Conservation (phyloP, 441 rosid genomes). For the Gossypium trilobum region DNA sequence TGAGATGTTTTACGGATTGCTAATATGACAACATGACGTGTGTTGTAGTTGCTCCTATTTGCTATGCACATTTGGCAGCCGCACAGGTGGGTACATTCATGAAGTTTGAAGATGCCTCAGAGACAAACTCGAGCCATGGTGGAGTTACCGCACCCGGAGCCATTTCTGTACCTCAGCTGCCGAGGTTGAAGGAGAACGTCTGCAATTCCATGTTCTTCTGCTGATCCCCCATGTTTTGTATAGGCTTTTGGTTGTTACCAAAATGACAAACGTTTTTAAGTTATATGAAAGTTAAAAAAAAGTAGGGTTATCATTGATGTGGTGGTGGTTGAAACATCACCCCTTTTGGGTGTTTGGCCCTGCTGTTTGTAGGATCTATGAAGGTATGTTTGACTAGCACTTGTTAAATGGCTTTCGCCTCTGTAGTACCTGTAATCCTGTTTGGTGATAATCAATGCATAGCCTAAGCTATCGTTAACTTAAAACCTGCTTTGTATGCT, state of each 20-base stretch:
- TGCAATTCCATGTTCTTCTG: conserved; percentile 63
- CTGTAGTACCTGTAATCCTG: not conserved
- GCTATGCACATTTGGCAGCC: conserved; percentile 67
- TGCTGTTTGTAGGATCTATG: not conserved
- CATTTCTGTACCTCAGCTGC: conserved; percentile 41
- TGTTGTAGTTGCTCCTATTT: conserved; percentile 54
- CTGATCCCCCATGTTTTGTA: conserved; percentile 18
- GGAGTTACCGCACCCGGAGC: conserved; percentile 32
- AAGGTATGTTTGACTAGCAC: not conserved
- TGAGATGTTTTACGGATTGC: not conserved
- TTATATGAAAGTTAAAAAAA: not conserved
- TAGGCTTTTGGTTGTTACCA: not conserved
- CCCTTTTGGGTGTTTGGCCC: not conserved
- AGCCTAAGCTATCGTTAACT: not conserved
- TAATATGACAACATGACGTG: not conserved
- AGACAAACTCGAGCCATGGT: conserved; percentile 39
- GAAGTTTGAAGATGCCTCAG: conserved; percentile 47
- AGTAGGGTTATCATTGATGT: not conserved
- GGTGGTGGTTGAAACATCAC: not conserved
- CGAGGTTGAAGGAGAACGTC: conserved; percentile 29
- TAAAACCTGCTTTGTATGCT: too few relatives aligned
- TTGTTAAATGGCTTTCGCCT: not conserved
- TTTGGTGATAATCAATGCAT: not conserved
- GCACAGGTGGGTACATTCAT: conserved; percentile 43
- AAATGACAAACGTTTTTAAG: not conserved